A percentile compares a stretch with the other conserved stretches of the same genome.
phyloP scores from a whole-genome alignment of 2,329 filamentous ascomycete genomes.

The Grosmannia clavigera region DNA sequence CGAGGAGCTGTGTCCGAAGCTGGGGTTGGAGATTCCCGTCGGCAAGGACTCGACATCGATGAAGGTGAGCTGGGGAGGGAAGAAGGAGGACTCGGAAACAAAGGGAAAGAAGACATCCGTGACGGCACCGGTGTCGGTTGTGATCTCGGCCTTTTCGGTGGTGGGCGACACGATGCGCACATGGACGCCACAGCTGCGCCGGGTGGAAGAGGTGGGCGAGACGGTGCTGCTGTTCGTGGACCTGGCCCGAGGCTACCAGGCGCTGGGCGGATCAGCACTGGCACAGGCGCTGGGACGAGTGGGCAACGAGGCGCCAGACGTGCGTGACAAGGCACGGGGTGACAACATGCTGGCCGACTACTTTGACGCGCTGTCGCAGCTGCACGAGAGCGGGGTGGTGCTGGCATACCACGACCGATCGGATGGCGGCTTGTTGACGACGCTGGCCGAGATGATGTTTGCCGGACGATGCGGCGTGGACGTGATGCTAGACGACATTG shows the following conservation, averaged over 20 bases:
- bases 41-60: conserved; percentile 98
- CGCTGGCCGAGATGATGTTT: conserved; percentile 95
- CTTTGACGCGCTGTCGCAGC: conserved; percentile 68
- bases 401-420: conserved; percentile 92
- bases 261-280: conserved; percentile 80
- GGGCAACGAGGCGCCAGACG: conserved; percentile 74
- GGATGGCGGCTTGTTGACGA: conserved; percentile 84
- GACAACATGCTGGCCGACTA: conserved; percentile 48
- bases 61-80: conserved; percentile 89
- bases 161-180: conserved; percentile 74
- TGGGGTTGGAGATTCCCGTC: conserved; percentile 90
- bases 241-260: conserved; percentile 66
- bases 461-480: conserved; percentile 83
- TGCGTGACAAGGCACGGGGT: conserved; percentile 43
- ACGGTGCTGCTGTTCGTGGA: conserved; percentile 85
- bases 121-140: conserved; percentile 79
- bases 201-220: conserved; percentile 78
- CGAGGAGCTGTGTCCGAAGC: conserved; percentile 77
- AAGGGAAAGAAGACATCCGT: conserved; percentile 65
- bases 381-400: conserved; percentile 51
- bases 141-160: conserved; percentile 81
- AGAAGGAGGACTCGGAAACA: conserved; percentile 22
- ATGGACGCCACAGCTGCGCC: conserved; percentile 83
- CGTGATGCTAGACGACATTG: conserved; percentile 65
- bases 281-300: conserved; percentile 82